Evolutionary conservation across 208 protist species (phyloP), one percentile per base, ranked within the genome.

Genomic region (Herpetomonas muscarum): DNA sequence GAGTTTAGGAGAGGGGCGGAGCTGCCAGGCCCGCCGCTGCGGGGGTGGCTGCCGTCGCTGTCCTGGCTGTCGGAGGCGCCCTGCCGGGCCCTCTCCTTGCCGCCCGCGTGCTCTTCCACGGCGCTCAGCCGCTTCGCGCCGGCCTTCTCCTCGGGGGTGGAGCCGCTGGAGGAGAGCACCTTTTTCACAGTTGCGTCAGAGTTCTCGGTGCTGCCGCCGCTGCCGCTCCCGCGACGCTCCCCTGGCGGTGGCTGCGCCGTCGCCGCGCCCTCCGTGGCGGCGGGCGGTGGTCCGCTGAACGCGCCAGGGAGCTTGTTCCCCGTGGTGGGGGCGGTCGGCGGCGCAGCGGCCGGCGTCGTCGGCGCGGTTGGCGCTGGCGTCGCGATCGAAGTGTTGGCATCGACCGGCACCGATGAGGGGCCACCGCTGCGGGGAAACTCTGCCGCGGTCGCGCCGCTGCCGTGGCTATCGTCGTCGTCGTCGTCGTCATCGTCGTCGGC

Each of bases 161-260:
- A 39, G 48, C 48, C 30, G 24, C 37, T 31, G 9, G 28, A 7
- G 28, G 25, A 53, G 48, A 53, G 2, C 29, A 53, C 9, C 48
- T 53, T 53, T 29, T 53, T 53, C 29, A 56, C 51, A 3, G 42
- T 47, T 39, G 1, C 28, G 41, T 10, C 7, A 28, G 41, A 32
- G 44, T 42, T 47, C 22, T 53, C 25, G 29, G 19, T 4, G 47
- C 19, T 39, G 47, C 31, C 24, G 44, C 37, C 29, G 39, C 4
- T 28, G 24, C 19, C 3, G 30, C 17, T 1, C n/a, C 42, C 41
- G 17, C 17, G 17, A 9, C 31, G 28, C 32, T 26, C 22, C 29
- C 19, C 42, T n/a, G 54, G 45, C 53, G 37, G 25, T 31, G 54
- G 17, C 21, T 30, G 28, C 31, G 13, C 5, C n/a, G 36, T 6